Evolutionary conservation across 768 basidiomycete genomes (phyloP), one percentile per base, ranked within the genome.

Genomic region (Pleurotus sapidus): DNA sequence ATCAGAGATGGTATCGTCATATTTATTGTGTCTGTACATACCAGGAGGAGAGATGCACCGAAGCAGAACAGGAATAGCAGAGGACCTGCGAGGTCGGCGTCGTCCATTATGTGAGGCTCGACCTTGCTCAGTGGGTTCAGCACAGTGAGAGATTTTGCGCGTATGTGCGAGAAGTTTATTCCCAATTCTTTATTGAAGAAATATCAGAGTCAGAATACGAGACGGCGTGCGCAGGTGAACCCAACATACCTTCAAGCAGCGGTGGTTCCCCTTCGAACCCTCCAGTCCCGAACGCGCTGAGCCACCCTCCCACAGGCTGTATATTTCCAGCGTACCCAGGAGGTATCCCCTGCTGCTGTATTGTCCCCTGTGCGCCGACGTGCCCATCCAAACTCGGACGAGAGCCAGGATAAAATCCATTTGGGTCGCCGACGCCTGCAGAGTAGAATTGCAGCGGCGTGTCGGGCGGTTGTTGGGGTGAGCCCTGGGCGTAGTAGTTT

Each of bases 71-170:
- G 89, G 75, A 98, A 98, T 4, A 98, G 84, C 46, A 98, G 83
- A 7, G 97, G 97, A 0, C 97, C 97, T 7, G 96, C 95, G 27
- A 99, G 81, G 74, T 99, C 97, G 18, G 96, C 95, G 65, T 99
- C 97, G 71, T 99, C 97, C 97, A 99, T 99, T 59, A 99, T 98
- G 57, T 83, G 88, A 60, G 89, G 91, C 60, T 97, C 89, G 30
- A 95, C 84, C 49, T 78, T 78, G 57, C 84, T 81, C 18, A 98
- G 75, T 3, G 97, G 97, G 66, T 99, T 98, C 50, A 99, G 84
- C 6, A 98, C 97, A 0, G 97, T 95, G 72, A 95, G 73, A 20
- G 95, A 92, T 77, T 98, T 99, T 57, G 84, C 87, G 37, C 89
- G 84, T 72, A 99, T 98, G 69, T 99, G 97, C 37, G 87, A 84